A percentile compares a stretch with the other conserved stretches of the same genome.
Evolutionary conservation across 192 early-diverging fungal genomes (phyloP).

Genomic region (Fimicolochytrium jonesii): DNA sequence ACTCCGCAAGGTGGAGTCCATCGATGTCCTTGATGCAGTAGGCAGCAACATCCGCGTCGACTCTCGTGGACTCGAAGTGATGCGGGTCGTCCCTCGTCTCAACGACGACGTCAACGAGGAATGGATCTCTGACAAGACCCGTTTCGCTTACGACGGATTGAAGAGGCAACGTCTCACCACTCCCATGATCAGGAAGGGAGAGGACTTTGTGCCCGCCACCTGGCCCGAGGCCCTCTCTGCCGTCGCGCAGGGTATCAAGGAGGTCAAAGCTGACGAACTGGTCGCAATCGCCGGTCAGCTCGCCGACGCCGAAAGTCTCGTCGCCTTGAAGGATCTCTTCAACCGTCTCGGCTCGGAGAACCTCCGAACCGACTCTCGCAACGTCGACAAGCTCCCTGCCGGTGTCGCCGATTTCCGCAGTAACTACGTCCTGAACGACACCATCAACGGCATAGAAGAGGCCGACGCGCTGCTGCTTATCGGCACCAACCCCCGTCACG

Average conservation of each 20-base stretch:
- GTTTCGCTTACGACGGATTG: constrained; percentile 91
- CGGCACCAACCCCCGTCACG: constrained; percentile 94
- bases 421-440: constrained; percentile 82
- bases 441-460: constrained; percentile 84
- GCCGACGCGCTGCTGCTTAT: constrained; percentile 89
- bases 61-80: constrained; percentile 91
- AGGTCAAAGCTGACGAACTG: constrained; percentile 58
- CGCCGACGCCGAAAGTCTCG: constrained; percentile 90
- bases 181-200: constrained; percentile 80
- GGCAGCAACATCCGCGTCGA: constrained; percentile 96
- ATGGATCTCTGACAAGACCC: constrained; percentile 98
- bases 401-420: constrained; percentile 76
- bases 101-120: constrained; percentile 99
- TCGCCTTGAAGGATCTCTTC: constrained; percentile 93
- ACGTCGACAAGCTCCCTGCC: constrained; percentile 45
- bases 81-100: constrained; percentile 90
- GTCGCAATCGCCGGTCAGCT: constrained; percentile 86
- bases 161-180: constrained; percentile 93
- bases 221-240: constrained; percentile 82
- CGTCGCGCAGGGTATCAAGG: constrained; percentile 63
- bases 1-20: constrained; percentile 89
- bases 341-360: constrained; percentile 84
- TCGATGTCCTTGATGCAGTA: constrained; percentile 92
- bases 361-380: constrained; percentile 65
- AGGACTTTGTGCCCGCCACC: constrained; percentile 74